Conservation (phyloP, 1,284 basidiomycete genomes). For the Xerocomus minutiporus region DNA sequence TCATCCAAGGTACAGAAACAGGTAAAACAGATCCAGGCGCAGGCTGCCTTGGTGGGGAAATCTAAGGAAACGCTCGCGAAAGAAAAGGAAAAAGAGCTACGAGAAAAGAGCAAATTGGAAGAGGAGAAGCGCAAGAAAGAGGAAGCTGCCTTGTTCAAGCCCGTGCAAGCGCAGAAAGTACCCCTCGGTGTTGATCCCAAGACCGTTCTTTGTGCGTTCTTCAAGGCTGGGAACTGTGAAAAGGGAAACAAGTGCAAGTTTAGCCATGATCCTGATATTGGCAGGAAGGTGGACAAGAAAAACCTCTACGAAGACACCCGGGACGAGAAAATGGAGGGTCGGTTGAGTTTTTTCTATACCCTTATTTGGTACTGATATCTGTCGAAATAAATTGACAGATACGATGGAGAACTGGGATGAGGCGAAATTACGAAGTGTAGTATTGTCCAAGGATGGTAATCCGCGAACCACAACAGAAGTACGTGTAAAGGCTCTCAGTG, state of each 20-base stretch:
- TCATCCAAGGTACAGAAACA: conserved; percentile 89
- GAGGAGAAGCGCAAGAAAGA: conserved; percentile 85
- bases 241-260: conserved; percentile 95
- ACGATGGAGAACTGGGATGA: conserved; percentile 99
- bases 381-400: conserved; percentile 45
- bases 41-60: conserved; percentile 69
- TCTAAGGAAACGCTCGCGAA: conserved; percentile 75
- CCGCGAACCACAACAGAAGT: conserved; percentile 91
- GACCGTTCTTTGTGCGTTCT: conserved; percentile 84
- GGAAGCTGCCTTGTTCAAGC: conserved; percentile 76
- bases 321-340: conserved; percentile 76
- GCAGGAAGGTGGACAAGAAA: conserved; percentile 92
- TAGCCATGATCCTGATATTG: conserved; percentile 88
- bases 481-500: conserved; percentile 26
- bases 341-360: conserved; percentile 23
- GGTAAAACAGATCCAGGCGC: conserved; percentile 75
- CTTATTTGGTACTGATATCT: conserved; percentile 4
- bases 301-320: conserved; percentile 91
- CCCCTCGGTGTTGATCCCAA: conserved; percentile 96
- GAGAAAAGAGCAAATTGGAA: conserved; percentile 73
- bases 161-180: conserved; percentile 80
- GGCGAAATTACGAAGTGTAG: conserved; percentile 84
- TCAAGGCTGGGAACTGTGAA: conserved; percentile 84
- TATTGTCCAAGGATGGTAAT: conserved; percentile 86
- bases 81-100: conserved; percentile 77